Evolutionary conservation across 208 protist species (phyloP), one percentile per base, ranked within the genome.

Genomic region (Balamuthia mandrillaris): DNA sequence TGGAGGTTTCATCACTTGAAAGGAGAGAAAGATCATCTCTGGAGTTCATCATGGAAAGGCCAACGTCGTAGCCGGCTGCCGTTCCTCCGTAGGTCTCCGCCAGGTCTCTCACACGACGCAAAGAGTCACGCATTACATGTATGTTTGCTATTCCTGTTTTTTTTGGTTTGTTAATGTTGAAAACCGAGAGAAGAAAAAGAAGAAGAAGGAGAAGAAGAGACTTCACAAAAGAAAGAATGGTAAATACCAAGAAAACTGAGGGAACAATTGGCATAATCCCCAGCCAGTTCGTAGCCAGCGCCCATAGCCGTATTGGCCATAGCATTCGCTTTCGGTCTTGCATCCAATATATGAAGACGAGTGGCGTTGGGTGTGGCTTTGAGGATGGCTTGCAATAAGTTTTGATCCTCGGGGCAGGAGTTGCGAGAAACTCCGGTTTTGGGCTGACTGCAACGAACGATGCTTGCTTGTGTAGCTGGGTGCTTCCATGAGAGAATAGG

Each of bases 171-270:
- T n/a, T n/a, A n/a, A n/a, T n/a, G n/a, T n/a, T n/a, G n/a, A n/a
- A n/a, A n/a, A n/a, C n/a, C n/a, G n/a, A n/a, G n/a, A n/a, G n/a
- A n/a, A n/a, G n/a, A n/a, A n/a, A n/a, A n/a, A n/a, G n/a, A n/a
- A n/a, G n/a, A n/a, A n/a, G n/a, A n/a, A n/a, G n/a, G 85, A n/a
- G n/a, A n/a, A n/a, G n/a, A n/a, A n/a, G n/a, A n/a, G n/a, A n/a
- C n/a, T n/a, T n/a, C n/a, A n/a, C n/a, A n/a, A n/a, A n/a, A n/a
- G n/a, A n/a, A n/a, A n/a, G n/a, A n/a, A n/a, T n/a, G n/a, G n/a
- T n/a, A n/a, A n/a, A 96, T 95, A 7, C 89, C 89, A 42, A 91
- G 90, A 86, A 96, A 96, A 45, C 89, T 86, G 2, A 91, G 90
- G 31, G 90, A 77, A 87, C 92, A 95, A 84, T 95, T 95, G 21